Evolutionary conservation across 768 basidiomycete species (phyloP), one percentile per base, ranked within the genome.

Genomic region (Russula griseocarnosa): DNA sequence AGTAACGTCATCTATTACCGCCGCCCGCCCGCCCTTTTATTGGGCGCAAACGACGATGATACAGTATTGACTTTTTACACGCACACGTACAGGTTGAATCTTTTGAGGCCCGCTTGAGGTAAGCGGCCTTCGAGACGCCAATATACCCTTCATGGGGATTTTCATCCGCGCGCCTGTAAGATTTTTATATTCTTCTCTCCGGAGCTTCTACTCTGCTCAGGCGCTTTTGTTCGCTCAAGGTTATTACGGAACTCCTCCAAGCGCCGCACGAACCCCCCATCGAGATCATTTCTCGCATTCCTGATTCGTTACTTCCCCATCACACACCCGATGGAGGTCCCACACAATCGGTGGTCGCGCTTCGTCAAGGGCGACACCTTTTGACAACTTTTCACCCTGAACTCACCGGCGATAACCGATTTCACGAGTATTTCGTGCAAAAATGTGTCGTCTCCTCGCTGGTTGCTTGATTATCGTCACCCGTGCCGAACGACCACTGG

Each of bases 381-480:
- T 80, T 94, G 32, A 94, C 94, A 5, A 92, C 88, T 0, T 98
- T 97, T 77, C 96, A 98, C 71, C 96, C 95, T 0, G 96, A 98
- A 74, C 78, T 98, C 51, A 94, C 92, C 26, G 79, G 81, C 61
- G 96, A 98, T 71, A 76, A 83, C 62, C 84, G 95, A 44, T 92
- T 98, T 71, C 95, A 97, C 73, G 90, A 96, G 65, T 96, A 90
- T 73, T 98, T 96, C 71, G 79, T 96, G 47, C 79, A 79, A 60
- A 81, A 86, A 70, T 93, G 90, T 70, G 89, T 94, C 10, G 63
- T 85, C 5, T 70, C 75, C 14, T 65, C 70, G 4, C 30, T 71
- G 26, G 34, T 22, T 11, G 32, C 58, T 20, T 51, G 47, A 32
- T 32, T 32, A 32, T 49, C 5, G 26, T 51, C 18, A 16, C 20